These are phyloP conservation scores for Gossypium trilobum DNA, from an alignment of 441 rosid genomes.

Conservation along the genomic window DNA sequence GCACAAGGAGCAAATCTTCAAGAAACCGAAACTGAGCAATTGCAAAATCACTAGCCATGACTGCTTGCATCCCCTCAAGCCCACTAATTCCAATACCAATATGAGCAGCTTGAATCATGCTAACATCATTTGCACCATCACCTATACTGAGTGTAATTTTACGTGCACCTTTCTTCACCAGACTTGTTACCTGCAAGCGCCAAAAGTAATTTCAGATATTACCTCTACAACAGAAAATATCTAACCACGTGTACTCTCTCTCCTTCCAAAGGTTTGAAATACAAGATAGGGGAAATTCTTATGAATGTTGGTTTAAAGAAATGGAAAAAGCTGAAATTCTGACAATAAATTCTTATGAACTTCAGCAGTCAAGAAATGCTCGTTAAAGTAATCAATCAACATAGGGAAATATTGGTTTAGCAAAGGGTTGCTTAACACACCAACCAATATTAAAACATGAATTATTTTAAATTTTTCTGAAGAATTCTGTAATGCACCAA, in stretches of 20 bases:
- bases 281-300: background rate
- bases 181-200: constrained; percentile 70
- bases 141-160: constrained; percentile 98
- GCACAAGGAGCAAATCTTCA: constrained; percentile 92
- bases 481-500: background rate
- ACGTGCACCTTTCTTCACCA: constrained; percentile 88
- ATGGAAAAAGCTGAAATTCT: background rate
- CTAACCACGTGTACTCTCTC: background rate
- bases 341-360: background rate
- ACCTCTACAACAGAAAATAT: constrained; percentile 7
- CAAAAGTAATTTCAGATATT: background rate
- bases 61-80: constrained; percentile 96
- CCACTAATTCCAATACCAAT: constrained; percentile 96
- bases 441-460: background rate
- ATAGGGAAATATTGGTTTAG: background rate
- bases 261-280: background rate
- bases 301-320: no score
- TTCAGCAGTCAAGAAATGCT: background rate
- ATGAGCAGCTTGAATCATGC: constrained; percentile 99
- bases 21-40: constrained; percentile 92
- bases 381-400: background rate
- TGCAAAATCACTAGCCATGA: constrained; percentile 99
- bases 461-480: background rate
- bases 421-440: no score
- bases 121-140: constrained; percentile 98